Evolutionary conservation across 306 rosid genomes (phyloP).

Genomic region (Nissolia schottii): DNA sequence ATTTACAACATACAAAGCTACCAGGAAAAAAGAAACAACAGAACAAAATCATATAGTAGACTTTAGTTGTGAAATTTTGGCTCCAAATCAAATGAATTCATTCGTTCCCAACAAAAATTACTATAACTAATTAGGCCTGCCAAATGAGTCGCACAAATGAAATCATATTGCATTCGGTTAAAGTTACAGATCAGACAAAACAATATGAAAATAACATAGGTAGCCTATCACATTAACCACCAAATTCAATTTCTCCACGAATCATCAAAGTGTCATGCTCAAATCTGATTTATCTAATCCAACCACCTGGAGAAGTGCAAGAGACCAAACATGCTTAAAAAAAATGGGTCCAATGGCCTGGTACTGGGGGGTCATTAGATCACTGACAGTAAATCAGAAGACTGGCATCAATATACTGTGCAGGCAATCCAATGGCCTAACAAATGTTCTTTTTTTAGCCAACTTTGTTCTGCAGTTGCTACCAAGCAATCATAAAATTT

Average conservation of each 20-base stretch:
- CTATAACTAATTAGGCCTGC: not conserved
- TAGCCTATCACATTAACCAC: constrained; percentile 25
- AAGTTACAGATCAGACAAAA: constrained; percentile 11
- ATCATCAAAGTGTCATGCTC: constrained; percentile 18
- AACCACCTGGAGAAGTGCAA: constrained; percentile 31
- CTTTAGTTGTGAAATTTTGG: not conserved
- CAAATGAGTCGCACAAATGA: constrained; percentile 20
- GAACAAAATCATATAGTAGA: not conserved
- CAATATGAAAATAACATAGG: not conserved
- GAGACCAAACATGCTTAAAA: constrained; percentile 23
- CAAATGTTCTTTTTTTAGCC: not conserved
- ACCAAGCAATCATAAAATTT: not conserved
- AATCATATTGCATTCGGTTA: not conserved
- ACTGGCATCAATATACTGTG: not conserved
- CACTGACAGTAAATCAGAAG: not conserved
- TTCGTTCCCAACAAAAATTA: not conserved
- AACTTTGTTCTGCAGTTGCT: not conserved
- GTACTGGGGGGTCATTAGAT: not conserved
- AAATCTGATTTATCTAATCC: constrained; percentile 17
- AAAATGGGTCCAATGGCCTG: not conserved
- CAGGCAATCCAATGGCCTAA: not conserved
- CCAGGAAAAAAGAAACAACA: not conserved
- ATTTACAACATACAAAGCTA: not conserved
- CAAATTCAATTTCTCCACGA: constrained; percentile 4
- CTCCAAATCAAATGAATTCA: not conserved